Conservation (phyloP, 2,329 filamentous ascomycete species). For the Aspergillus fumigatus region DNA sequence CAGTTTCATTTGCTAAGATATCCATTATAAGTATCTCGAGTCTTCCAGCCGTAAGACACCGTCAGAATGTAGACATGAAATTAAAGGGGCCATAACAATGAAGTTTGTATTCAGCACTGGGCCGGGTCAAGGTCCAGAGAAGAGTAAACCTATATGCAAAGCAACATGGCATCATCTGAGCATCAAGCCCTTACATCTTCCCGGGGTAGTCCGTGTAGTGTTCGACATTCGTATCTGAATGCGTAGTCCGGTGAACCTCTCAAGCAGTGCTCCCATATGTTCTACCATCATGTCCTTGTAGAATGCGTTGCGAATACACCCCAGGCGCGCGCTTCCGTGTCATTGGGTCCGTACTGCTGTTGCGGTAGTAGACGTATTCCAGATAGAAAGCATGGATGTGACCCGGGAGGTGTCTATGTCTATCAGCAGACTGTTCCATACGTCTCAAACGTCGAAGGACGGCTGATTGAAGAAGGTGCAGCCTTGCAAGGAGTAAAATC, state of each 20-base stretch:
- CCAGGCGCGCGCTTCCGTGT: slow-evolving; percentile 29
- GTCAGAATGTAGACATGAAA: background rate
- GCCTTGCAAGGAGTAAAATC: background rate
- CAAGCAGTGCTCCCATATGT: slow-evolving; percentile 22
- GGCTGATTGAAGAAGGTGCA: background rate
- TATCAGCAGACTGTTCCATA: background rate
- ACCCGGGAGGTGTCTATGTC: slow-evolving; percentile 64
- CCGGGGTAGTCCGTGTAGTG: background rate
- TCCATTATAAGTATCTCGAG: background rate
- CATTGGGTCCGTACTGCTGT: slow-evolving; percentile 35
- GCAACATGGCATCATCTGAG: background rate
- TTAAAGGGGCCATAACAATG: background rate
- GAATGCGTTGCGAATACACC: slow-evolving; percentile 39
- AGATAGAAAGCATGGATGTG: slow-evolving; percentile 78
- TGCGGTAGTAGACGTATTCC: slow-evolving; percentile 78
- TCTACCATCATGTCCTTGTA: slow-evolving; percentile 24
- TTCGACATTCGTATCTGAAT: background rate
- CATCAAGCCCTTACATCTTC: background rate
- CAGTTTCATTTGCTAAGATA: background rate
- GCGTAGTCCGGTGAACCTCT: background rate
- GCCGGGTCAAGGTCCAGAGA: background rate
- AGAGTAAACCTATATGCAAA: background rate
- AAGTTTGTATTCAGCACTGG: background rate
- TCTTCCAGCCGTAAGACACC: background rate
- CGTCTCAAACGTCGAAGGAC: background rate